A percentile compares a stretch with the other conserved stretches of the same genome.
These are phyloP conservation scores for Fraxinus sp. DNA, from an alignment of 305 asterid genomes.

Conservation along the genomic window DNA sequence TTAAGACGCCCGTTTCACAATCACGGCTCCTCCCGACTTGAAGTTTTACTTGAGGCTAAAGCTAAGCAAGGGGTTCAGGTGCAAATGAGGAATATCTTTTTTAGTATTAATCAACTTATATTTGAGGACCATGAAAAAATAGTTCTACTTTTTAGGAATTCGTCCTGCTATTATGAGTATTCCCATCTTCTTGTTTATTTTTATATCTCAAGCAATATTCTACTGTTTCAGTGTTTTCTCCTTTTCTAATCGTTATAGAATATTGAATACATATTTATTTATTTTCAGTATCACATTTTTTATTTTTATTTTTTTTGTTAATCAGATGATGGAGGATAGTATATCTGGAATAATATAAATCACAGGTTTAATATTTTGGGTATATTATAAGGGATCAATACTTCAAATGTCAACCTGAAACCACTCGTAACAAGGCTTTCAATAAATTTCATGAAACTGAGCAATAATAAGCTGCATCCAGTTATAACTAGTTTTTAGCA, in stretches of 20 bases:
- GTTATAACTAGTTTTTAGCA: neutral
- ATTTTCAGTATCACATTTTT: neutral
- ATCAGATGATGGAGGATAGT: neutral
- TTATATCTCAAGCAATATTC: slow-evolving; percentile 14
- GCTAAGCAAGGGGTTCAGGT: slow-evolving; percentile 97
- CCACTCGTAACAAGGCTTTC: neutral
- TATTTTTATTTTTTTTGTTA: neutral
- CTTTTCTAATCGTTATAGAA: neutral
- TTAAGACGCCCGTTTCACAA: slow-evolving; percentile 77
- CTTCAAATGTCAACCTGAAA: neutral
- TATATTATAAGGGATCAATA: neutral
- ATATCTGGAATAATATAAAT: neutral
- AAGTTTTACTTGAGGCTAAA: slow-evolving; percentile 75
- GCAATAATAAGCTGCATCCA: slow-evolving; percentile 4
- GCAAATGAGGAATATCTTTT: neutral
- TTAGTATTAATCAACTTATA: neutral
- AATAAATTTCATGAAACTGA: slow-evolving; percentile 15
- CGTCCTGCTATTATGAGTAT: neutral
- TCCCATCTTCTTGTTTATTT: slow-evolving; percentile 12
- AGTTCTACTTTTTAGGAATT: neutral
- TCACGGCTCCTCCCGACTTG: slow-evolving; percentile 73
- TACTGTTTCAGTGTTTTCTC: neutral
- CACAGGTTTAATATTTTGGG: neutral
- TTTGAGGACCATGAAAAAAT: slow-evolving; percentile 2
- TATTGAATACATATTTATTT: neutral